These are phyloP conservation scores for Quillaja saponaria DNA, from an alignment of 306 rosid genomes.

Conservation along the genomic window DNA sequence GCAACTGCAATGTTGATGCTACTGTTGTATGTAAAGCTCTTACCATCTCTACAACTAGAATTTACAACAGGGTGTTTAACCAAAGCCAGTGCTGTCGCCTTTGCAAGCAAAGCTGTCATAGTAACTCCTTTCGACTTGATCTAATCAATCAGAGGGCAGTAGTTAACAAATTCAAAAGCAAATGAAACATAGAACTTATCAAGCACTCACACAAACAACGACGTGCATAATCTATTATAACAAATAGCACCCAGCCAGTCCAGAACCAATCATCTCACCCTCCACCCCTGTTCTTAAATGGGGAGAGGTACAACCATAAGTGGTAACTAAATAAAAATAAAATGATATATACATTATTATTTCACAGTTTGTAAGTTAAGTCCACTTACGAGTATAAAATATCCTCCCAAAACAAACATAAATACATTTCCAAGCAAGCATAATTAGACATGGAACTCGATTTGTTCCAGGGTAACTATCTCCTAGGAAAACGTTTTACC, in stretches of 20 bases:
- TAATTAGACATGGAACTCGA: not conserved
- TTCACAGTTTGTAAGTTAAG: not conserved
- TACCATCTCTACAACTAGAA: slow-evolving; percentile 93
- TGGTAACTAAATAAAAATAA: not conserved
- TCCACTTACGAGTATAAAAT: not conserved
- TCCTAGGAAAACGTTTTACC: not conserved
- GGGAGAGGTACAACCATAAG: slow-evolving; percentile 3
- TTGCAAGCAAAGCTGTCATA: slow-evolving; percentile 98
- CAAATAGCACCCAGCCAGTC: not conserved
- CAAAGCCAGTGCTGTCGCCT: slow-evolving; percentile 92
- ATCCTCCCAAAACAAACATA: not conserved
- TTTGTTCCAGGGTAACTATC: not conserved
- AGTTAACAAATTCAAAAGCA: not conserved
- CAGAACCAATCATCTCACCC: not conserved
- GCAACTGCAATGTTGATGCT: slow-evolving; percentile 91
- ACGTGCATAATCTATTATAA: not conserved
- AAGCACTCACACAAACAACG: too few relatives aligned
- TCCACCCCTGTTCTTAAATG: not conserved
- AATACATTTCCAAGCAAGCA: slow-evolving; percentile 2
- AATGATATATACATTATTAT: not conserved
- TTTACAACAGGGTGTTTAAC: slow-evolving; percentile 85
- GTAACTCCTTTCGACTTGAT: slow-evolving; percentile 97
- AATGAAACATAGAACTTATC: too few relatives aligned
- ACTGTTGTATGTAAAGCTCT: slow-evolving; percentile 86
- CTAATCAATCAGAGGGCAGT: slow-evolving; percentile 35